These are phyloP conservation scores for Scheffersomyces ergatensis DNA, from an alignment of 805 yeast species.

Conservation along the genomic window DNA sequence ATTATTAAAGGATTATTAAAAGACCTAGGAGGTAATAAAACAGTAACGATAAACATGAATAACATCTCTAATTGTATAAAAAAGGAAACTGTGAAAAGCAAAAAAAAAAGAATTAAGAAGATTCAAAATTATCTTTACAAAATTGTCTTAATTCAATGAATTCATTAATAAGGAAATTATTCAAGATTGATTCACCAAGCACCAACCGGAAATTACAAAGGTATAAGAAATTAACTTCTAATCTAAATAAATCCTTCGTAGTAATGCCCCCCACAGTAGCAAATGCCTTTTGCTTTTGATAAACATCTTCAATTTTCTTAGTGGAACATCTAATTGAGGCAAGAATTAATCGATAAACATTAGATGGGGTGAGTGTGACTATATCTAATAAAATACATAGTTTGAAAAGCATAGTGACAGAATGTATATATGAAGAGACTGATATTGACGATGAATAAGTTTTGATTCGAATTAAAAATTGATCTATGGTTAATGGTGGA, in stretches of 20 bases:
- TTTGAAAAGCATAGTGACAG: constrained; percentile 37
- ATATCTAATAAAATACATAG: constrained; percentile 30
- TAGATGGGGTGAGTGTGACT: constrained; percentile 27
- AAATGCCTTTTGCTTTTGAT: constrained; percentile 39
- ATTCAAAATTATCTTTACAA: constrained; percentile 4
- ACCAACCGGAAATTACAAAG: constrained; percentile 36
- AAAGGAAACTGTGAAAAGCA: no score
- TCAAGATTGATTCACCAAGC: constrained; percentile 32
- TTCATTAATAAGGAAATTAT: constrained; percentile 26
- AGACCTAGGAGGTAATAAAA: no score
- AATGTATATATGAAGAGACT: constrained; percentile 36
- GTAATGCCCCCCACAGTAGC: constrained; percentile 44
- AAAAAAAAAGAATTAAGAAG: no score
- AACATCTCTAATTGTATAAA: no score
- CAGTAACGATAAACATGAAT: no score
- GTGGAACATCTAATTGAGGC: constrained; percentile 43
- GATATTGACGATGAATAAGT: constrained; percentile 40
- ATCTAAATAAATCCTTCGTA: constrained; percentile 30
- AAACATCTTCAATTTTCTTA: constrained; percentile 39
- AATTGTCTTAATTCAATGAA: constrained; percentile 30
- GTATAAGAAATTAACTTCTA: constrained; percentile 41
- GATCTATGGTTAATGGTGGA: constrained; percentile 33
- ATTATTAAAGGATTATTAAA: no score
- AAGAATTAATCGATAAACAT: constrained; percentile 37
- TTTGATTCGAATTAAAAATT: constrained; percentile 34